Evolutionary conservation across 352 stramenopile species (phyloP), one percentile per base, ranked within the genome.

Genomic region (Globisporangium spiculum): DNA sequence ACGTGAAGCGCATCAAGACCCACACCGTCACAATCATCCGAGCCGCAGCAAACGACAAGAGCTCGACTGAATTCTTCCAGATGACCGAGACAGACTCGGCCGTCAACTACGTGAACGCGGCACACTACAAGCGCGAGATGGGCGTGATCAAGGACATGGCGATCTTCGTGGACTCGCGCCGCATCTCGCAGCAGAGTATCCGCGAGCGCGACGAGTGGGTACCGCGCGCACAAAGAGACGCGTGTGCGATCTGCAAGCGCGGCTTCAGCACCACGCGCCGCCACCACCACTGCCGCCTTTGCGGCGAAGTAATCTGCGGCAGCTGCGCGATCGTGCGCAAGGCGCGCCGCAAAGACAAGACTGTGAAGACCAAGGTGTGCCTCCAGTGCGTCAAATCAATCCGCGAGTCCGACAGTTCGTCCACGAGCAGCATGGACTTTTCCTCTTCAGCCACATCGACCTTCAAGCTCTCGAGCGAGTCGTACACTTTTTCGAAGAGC

Each of bases 271-370:
- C 83, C 14, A 88, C 81, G 68, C 81, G 83, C 41, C 80, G 82
- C 1, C 81, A 84, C 12, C 86, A 94, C 67, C 86, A 93, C 69
- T 93, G 86, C 46, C 86, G 86, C 9, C 71, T 93, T 30, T 93
- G 86, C 54, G 86, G 86, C n/a, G 86, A 93, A 22, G 79, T 93
- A 27, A 80, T 87, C 34, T 93, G 86, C 65, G 72, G 83, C 58
- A 88, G 84, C 66, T 93, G 86, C 63, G 78, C 85, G 75, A 74
- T 78, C 9, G 69, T 83, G 65, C 82, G 82, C 48, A 77, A 83
- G 27, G 77, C 80, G 22, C 70, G 77, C 38, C 24, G 62, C 24
- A 62, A 52, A 16, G 58, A 69, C 26, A 80, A 81, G 20, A 85
- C 70, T 1, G 84, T 79, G 12, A 89, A 89, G 67, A 90, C 78